Conservation (phyloP, 75 land plant genomes). For the Chamaecyparis obtusa region DNA sequence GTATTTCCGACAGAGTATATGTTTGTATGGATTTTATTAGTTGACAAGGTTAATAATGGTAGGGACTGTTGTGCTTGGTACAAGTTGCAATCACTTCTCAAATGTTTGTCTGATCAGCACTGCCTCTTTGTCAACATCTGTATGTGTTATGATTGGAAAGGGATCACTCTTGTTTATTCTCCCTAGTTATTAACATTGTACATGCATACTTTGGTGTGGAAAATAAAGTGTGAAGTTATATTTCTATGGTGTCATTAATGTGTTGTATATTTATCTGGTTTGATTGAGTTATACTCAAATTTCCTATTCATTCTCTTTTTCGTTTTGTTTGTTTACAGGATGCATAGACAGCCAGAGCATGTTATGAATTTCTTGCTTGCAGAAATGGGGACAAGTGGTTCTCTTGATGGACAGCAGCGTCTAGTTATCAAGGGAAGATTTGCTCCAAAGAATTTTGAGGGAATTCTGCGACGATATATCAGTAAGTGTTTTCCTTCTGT, state of each 20-base stretch:
- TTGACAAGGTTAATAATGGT: neutral
- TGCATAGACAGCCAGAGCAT: constrained; percentile 95
- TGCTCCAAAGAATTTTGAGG: constrained; percentile 89
- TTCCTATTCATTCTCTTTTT: neutral
- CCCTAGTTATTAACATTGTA: neutral
- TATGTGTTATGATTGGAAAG: neutral
- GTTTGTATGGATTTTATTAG: neutral
- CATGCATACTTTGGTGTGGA: neutral
- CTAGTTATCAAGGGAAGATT: constrained; percentile 88
- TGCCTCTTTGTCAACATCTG: neutral
- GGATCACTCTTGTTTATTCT: neutral
- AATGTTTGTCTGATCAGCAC: neutral
- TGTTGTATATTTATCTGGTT: neutral
- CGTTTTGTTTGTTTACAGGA: constrained; percentile 35
- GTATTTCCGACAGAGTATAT: neutral
- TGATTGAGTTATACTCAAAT: neutral
- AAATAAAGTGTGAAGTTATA: neutral
- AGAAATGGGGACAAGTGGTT: constrained; percentile 93
- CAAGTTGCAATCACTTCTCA: too few relatives aligned
- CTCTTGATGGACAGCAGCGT: constrained; percentile 89
- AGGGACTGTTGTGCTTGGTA: neutral
- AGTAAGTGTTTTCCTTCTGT: constrained; percentile 46
- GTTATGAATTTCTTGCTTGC: constrained; percentile 86
- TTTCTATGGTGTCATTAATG: neutral
- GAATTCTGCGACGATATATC: constrained; percentile 75